Evolutionary conservation across 345 rosid species (phyloP).

Genomic region (Mallotus nudiflorus): DNA sequence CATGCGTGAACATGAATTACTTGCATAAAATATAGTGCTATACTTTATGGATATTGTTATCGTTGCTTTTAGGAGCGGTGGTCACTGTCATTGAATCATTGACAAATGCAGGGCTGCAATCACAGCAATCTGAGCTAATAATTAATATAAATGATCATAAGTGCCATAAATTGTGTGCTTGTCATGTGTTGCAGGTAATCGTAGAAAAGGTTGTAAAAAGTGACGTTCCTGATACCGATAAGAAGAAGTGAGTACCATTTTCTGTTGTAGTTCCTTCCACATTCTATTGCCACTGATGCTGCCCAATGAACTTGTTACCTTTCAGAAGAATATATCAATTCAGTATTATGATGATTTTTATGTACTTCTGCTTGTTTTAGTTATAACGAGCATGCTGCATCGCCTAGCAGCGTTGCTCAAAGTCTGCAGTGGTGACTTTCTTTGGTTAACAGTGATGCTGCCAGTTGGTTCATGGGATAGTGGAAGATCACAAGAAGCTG

Average conservation of each 20-base stretch:
- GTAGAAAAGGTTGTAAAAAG: constrained; percentile 87
- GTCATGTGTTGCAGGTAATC: constrained; percentile 64
- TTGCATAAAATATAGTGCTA: too few species aligned
- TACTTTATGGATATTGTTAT: too few species aligned
- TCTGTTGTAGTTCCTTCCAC: not conserved
- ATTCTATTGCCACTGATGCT: not conserved
- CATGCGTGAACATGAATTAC: too few species aligned
- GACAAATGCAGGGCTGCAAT: too few species aligned
- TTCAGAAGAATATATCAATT: not conserved
- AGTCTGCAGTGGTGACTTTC: not conserved
- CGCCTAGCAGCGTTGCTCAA: not conserved
- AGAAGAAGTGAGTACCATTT: constrained; percentile 69
- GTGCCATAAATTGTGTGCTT: too few species aligned
- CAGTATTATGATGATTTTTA: not conserved
- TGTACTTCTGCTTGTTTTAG: not conserved
- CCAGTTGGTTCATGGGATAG: not conserved
- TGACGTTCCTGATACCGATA: constrained; percentile 93
- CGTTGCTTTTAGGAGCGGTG: too few species aligned
- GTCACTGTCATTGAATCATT: too few species aligned
- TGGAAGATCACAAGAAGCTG: not conserved
- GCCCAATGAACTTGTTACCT: not conserved
- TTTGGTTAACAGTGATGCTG: not conserved
- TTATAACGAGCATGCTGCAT: too few species aligned
- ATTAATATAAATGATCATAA: too few species aligned
- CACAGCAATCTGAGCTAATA: too few species aligned